Base-by-base conservation (phyloP, 2,329 filamentous ascomycete species). In the Cadophora luteo-olivacea region DNA sequence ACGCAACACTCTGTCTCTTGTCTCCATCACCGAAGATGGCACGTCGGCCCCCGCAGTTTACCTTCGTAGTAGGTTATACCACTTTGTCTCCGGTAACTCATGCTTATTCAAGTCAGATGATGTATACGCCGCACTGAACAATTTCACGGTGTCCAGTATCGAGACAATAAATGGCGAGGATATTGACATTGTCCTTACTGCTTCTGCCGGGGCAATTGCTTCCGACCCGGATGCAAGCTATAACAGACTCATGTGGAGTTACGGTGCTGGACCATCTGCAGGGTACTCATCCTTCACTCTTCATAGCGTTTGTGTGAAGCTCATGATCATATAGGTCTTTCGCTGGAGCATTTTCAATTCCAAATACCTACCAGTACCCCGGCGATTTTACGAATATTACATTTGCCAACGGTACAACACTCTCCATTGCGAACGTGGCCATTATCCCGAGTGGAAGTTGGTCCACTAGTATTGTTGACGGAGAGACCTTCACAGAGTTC, bases 361-460 rank as follows among this genome's bases (percentile, higher is more conserved):
- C 38, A 11, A 16, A 7, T 41, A 52, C 36, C 52, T 64, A 65
- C n/a, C 29, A 63, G 38, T 65, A 62, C 49, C 67, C 62, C 9
- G 67, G 63, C n/a, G 22, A 32, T 19, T 62, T 48, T 22, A 68
- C 62, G 29, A 68, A 68, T 33, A 36, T 70, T 1, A 70, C 66
- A 16, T 68, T 64, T 32, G 25, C 41, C 12, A 70, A 70, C 55
- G 69, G 61, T 16, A 66, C 63, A 8, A 61, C 48, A 16, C 32
- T 48, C 16, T 32, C 38, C 8, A 61, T 48, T 32, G 22, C 49
- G 33, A 70, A 68, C 22, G 6, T 58, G 7, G 69, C 64, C 12
- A n/a, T 14, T 24, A 67, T 64, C 19, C 11, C 3, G 1, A 19
- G 36, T 2, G 67, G 41, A 25, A 22, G 9, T 9, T 70, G 69